Conservation (phyloP, 2,329 filamentous ascomycete genomes). For the Pseudocercospora eumusae region DNA sequence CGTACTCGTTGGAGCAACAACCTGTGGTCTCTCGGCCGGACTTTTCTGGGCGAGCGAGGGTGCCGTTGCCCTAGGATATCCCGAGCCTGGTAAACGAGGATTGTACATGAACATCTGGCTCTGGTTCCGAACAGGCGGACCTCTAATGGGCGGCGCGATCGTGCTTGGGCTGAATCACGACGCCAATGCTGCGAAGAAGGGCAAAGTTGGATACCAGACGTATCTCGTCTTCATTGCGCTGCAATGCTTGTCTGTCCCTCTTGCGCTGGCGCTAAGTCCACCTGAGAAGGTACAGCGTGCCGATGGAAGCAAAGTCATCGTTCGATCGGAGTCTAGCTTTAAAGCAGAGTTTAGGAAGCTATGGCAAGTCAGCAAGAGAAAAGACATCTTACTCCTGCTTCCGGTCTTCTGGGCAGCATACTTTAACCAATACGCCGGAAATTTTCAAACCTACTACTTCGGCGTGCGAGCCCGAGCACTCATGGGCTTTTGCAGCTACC, state of each 20-base stretch:
- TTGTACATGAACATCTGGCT: slow-evolving; percentile 53
- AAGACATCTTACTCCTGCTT: slow-evolving; percentile 43
- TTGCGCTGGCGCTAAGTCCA: slow-evolving; percentile 45
- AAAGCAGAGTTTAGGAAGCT: slow-evolving; percentile 45
- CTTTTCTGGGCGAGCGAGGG: slow-evolving; percentile 57
- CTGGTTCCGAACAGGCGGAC: slow-evolving; percentile 55
- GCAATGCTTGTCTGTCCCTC: slow-evolving; percentile 42
- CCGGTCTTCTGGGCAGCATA: slow-evolving; percentile 50
- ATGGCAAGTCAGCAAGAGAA: slow-evolving; percentile 36
- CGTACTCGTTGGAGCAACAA: slow-evolving; percentile 52
- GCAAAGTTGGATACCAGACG: slow-evolving; percentile 42
- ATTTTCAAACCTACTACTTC: slow-evolving; percentile 55
- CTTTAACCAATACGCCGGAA: slow-evolving; percentile 51
- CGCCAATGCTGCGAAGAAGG: slow-evolving; percentile 45
- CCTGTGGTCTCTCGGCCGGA: slow-evolving; percentile 53
- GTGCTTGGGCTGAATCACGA: slow-evolving; percentile 51
- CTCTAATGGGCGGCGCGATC: slow-evolving; percentile 52
- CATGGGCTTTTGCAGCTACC: slow-evolving; percentile 50
- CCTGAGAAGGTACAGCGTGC: slow-evolving; percentile 48
- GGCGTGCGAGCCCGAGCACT: slow-evolving; percentile 51
- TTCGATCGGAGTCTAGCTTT: slow-evolving; percentile 44
- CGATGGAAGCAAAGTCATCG: slow-evolving; percentile 46
- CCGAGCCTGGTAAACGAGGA: slow-evolving; percentile 51
- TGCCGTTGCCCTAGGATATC: slow-evolving; percentile 53
- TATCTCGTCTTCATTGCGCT: slow-evolving; percentile 50